A percentile compares a stretch with the other conserved stretches of the same genome.
phyloP scores from a whole-genome alignment of 1,139 yeast species.

The Geotrichum bryndzae region DNA sequence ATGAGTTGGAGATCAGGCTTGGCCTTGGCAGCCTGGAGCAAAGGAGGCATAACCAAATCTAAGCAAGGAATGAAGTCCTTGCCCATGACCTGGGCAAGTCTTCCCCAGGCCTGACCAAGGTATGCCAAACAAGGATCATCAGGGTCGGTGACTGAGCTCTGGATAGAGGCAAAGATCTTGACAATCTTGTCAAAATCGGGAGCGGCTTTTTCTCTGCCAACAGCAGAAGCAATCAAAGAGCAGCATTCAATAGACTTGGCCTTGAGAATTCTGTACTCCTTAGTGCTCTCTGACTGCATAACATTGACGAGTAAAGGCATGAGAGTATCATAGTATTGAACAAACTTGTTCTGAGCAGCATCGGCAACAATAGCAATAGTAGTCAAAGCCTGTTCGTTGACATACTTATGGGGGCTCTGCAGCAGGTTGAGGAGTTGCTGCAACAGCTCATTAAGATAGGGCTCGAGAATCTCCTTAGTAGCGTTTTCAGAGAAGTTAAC shows the following conservation, averaged over 20 bases:
- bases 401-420: conserved; percentile 82
- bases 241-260: conserved; percentile 96
- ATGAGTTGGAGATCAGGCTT: conserved; percentile 82
- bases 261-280: conserved; percentile 70
- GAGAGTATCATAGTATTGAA: conserved; percentile 87
- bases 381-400: conserved; percentile 94
- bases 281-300: conserved; percentile 69
- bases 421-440: conserved; percentile 67
- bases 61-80: conserved; percentile 81
- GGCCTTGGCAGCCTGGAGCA: conserved; percentile 77
- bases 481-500: conserved; percentile 95
- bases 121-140: conserved; percentile 88
- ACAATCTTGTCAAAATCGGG: conserved; percentile 73
- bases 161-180: conserved; percentile 66
- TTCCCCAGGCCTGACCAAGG: conserved; percentile 93
- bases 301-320: conserved; percentile 87
- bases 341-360: conserved; percentile 87
- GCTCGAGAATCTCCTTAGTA: conserved; percentile 77
- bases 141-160: conserved; percentile 38
- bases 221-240: conserved; percentile 92
- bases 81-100: conserved; percentile 82
- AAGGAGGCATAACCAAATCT: conserved; percentile 84
- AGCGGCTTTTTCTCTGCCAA: conserved; percentile 82
- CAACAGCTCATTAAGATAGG: conserved; percentile 76
- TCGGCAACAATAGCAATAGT: conserved; percentile 97